These are phyloP conservation scores for Gossypium mustelinum DNA, from an alignment of 345 rosid genomes.

Conservation along the genomic window DNA sequence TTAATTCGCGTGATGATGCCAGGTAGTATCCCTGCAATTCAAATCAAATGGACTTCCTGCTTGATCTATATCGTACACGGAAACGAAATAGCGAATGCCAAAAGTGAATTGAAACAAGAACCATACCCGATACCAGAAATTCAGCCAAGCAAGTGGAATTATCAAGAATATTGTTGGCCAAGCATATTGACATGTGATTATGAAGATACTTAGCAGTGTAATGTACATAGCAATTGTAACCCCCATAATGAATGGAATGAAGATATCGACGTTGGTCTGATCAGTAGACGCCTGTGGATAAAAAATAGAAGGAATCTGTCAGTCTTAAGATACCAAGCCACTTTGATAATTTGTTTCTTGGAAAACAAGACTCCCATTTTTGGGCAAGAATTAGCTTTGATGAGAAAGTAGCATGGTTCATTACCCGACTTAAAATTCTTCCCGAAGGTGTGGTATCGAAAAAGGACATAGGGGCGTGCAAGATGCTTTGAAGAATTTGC, in stretches of 20 bases:
- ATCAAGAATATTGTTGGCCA: constrained; percentile 86
- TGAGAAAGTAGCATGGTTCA: not conserved
- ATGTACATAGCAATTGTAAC: constrained; percentile 58
- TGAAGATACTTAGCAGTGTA: constrained; percentile 70
- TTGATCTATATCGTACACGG: not conserved
- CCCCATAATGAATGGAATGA: constrained; percentile 60
- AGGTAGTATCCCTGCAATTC: constrained; percentile 68
- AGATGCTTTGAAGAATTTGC: constrained; percentile 71
- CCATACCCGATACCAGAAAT: constrained; percentile 87
- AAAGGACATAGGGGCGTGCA: constrained; percentile 98
- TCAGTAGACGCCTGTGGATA: constrained; percentile 75
- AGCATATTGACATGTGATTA: constrained; percentile 85
- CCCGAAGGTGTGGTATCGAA: constrained; percentile 98
- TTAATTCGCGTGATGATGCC: constrained; percentile 76
- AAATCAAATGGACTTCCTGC: not conserved
- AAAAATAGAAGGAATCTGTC: constrained; percentile 2
- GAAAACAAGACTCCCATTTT: not conserved
- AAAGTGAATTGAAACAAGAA: not conserved
- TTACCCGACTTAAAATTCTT: constrained; percentile 83
- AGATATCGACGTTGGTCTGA: constrained; percentile 74
- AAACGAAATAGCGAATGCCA: not conserved
- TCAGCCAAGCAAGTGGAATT: constrained; percentile 85
- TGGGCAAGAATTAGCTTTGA: not conserved
- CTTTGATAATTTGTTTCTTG: not conserved
- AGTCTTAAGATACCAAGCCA: constrained; percentile 12